Evolutionary conservation across 1,284 basidiomycete species (phyloP), one percentile per base, ranked within the genome.

Genomic region (Moniliophthora roreri): DNA sequence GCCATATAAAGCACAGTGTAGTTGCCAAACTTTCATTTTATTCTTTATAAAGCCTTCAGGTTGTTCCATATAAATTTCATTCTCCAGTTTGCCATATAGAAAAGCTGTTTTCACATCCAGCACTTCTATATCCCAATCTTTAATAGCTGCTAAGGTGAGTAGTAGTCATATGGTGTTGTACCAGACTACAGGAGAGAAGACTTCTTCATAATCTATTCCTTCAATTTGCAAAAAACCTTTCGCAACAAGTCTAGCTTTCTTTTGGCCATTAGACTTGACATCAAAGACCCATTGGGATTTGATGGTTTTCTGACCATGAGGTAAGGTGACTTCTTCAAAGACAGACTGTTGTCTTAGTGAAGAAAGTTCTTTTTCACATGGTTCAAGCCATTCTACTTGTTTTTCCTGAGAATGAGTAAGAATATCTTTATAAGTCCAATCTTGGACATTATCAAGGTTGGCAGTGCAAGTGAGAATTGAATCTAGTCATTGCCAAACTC

Each of bases 21-120:
- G 56, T 2, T 34, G 48, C n/a, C 56, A 60, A 11, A 72, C 69
- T 34, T 62, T 60, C 21, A 46, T 26, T n/a, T 49, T 55, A 21
- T 54, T 36, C 0, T 46, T 45, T 23, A 48, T 11, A 37, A 70
- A 73, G 1, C 66, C 65, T 47, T 67, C 55, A 1, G 69, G 69
- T 57, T 66, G 67, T 37, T 63, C 51, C 68, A 71, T 71, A 51
- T 71, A 73, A 9, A 73, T 62, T 44, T 72, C 68, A 40, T 71
- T 65, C 6, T 70, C 61, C 1, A 74, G 59, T 16, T 62, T 49
- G 2, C 71, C 66, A 63, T 75, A 68, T 0, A 74, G 63, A 55
- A 69, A 77, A 1, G 73, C 71, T 1, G 62, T 64, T 40, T 66
- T 63, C 3, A 76, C 63, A 57, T 79, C 72, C 7, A 74, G 52